Percentiles rank a stretch among this genome's conserved stretches.
phyloP scores from a whole-genome alignment of 1,139 yeast species.

The Hemisphaericaspora xylanilytica region DNA sequence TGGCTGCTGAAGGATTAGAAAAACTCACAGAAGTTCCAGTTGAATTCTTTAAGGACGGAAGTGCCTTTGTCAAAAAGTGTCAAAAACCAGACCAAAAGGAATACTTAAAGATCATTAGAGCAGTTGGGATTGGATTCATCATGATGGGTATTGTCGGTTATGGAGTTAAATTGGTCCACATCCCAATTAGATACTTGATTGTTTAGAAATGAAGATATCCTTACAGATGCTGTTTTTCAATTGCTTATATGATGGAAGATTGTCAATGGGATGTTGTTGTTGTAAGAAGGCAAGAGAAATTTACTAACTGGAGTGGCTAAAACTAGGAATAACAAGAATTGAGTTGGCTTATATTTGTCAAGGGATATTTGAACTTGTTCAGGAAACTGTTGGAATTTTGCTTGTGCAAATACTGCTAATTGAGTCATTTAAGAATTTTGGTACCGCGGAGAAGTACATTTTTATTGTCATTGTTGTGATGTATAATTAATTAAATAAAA shows the following conservation, averaged over 20 bases:
- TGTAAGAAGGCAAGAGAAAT: too few relatives aligned
- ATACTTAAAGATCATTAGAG: conserved; percentile 83
- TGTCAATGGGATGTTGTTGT: too few relatives aligned
- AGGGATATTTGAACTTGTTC: not conserved
- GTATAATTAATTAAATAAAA: too few relatives aligned
- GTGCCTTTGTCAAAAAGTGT: conserved; percentile 85
- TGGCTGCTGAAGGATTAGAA: conserved; percentile 69
- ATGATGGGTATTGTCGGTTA: conserved; percentile 99
- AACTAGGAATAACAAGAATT: too few relatives aligned
- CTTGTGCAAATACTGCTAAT: not conserved
- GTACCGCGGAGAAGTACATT: too few relatives aligned
- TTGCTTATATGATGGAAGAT: too few relatives aligned
- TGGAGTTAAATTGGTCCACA: conserved; percentile 89
- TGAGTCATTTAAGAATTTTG: too few relatives aligned
- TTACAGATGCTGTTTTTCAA: too few relatives aligned
- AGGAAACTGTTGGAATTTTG: not conserved
- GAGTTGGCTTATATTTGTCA: not conserved
- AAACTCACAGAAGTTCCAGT: conserved; percentile 85
- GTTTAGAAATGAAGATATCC: conserved; percentile 47
- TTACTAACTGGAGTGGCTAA: too few relatives aligned
- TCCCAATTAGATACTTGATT: conserved; percentile 95
- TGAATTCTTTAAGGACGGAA: conserved; percentile 88
- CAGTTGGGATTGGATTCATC: conserved; percentile 94
- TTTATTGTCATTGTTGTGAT: not conserved
- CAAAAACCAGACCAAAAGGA: conserved; percentile 91